Evolutionary conservation across 805 yeast genomes (phyloP).

Genomic region (Starmerella floris): DNA sequence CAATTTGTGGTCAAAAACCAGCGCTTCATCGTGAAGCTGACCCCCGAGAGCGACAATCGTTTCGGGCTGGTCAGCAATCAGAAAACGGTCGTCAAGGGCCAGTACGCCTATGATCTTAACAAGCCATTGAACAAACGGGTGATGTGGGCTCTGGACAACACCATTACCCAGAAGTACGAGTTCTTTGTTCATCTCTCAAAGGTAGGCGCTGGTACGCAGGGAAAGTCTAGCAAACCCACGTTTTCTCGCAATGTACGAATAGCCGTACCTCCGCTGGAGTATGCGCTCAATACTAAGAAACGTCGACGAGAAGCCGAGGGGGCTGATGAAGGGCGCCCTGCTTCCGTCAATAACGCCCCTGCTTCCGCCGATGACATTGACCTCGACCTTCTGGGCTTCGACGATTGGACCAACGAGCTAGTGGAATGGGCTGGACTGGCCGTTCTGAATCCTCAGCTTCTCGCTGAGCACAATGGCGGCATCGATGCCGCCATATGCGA

Average conservation of each 20-base stretch:
- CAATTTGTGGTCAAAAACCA: background rate
- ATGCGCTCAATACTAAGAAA: background rate
- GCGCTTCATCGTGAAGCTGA: background rate
- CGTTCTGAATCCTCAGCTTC: conserved; percentile 3
- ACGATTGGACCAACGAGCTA: conserved; percentile 19
- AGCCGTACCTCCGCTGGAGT: background rate
- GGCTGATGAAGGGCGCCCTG: too few relatives aligned
- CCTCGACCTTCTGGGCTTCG: conserved; percentile 1
- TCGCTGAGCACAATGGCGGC: conserved; percentile 1
- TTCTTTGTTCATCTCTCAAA: conserved; percentile 3
- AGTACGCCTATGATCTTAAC: background rate
- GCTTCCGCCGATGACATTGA: background rate
- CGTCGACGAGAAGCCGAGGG: background rate
- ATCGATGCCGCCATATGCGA: conserved; percentile 11
- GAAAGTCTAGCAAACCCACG: background rate
- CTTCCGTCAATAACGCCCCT: too few relatives aligned
- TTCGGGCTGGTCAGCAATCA: background rate
- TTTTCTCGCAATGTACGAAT: background rate
- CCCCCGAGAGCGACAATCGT: background rate
- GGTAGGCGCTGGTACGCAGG: background rate
- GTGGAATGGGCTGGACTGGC: conserved; percentile 19
- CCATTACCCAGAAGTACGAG: conserved; percentile 1
- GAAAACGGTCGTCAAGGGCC: background rate
- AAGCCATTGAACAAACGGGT: conserved; percentile 4
- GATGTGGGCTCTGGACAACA: conserved; percentile 15